Evolutionary conservation across 129 eudicot genomes (phyloP).

Genomic region (Arctium minus): DNA sequence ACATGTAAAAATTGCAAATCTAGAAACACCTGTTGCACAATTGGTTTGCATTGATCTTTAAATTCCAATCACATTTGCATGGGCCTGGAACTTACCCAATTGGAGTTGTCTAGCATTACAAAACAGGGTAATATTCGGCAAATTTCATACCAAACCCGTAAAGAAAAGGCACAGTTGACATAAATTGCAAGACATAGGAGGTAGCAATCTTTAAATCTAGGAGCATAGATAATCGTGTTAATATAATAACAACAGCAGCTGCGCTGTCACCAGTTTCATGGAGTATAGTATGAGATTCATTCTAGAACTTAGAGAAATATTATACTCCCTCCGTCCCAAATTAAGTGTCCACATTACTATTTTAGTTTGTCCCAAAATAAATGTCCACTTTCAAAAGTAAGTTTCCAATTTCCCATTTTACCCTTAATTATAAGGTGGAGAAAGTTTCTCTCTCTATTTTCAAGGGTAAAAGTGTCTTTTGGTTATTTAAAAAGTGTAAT

Average conservation of each 20-base stretch:
- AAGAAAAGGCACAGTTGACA: too few relatives aligned
- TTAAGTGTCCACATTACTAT: too few relatives aligned
- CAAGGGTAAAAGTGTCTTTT: too few relatives aligned
- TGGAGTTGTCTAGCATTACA: neutral
- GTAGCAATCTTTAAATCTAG: neutral
- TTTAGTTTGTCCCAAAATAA: too few relatives aligned
- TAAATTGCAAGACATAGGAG: neutral
- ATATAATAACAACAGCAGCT: neutral
- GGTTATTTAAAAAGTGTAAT: too few relatives aligned
- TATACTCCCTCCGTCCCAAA: neutral
- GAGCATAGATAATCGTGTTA: neutral
- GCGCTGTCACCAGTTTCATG: neutral
- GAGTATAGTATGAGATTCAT: neutral
- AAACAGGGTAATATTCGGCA: neutral
- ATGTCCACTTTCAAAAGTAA: too few relatives aligned
- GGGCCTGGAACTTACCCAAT: neutral
- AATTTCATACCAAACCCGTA: too few relatives aligned
- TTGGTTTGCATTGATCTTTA: neutral
- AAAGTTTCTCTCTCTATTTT: too few relatives aligned
- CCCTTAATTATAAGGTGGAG: too few relatives aligned
- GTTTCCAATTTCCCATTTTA: too few relatives aligned
- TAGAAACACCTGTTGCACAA: neutral
- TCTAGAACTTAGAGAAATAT: neutral
- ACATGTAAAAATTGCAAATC: neutral
- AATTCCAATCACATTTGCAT: neutral